Evolutionary conservation across 2,329 filamentous ascomycete genomes (phyloP).

Genomic region (Cladosporium phlei): DNA sequence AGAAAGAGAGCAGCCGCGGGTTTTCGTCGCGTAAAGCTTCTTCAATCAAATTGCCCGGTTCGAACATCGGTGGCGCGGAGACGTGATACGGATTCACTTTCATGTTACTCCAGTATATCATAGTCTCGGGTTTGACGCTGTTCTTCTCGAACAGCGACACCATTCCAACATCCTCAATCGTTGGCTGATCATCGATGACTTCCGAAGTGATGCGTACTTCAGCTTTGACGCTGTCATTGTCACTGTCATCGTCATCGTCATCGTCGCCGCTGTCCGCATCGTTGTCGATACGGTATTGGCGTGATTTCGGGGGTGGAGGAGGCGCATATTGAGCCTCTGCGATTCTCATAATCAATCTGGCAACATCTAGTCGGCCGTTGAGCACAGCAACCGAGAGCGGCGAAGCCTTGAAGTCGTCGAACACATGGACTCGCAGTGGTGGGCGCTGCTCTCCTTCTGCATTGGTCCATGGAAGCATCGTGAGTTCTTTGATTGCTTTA

Average conservation of each 20-base stretch:
- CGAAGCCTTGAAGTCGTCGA: slow-evolving; percentile 48
- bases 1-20: slow-evolving; percentile 48
- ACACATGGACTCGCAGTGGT: slow-evolving; percentile 61
- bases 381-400: slow-evolving; percentile 67
- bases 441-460: slow-evolving; percentile 47
- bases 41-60: slow-evolving; percentile 26
- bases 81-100: neutral
- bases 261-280: slow-evolving; percentile 38
- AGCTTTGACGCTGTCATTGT: slow-evolving; percentile 28
- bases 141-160: slow-evolving; percentile 66
- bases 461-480: slow-evolving; percentile 52
- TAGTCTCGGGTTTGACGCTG: slow-evolving; percentile 48
- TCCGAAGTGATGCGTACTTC: slow-evolving; percentile 40
- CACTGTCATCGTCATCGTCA: slow-evolving; percentile 17
- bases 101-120: slow-evolving; percentile 43
- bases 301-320: slow-evolving; percentile 18
- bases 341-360: slow-evolving; percentile 65
- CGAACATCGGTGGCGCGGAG: neutral
- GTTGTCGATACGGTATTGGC: slow-evolving; percentile 17
- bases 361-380: slow-evolving; percentile 60
- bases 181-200: slow-evolving; percentile 63
- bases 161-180: slow-evolving; percentile 70
- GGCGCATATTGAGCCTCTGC: slow-evolving; percentile 63
- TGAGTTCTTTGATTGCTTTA: slow-evolving; percentile 60
- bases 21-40: slow-evolving; percentile 47